These are phyloP conservation scores for Silene conica DNA, from an alignment of 148 eudicot species.

Conservation along the genomic window DNA sequence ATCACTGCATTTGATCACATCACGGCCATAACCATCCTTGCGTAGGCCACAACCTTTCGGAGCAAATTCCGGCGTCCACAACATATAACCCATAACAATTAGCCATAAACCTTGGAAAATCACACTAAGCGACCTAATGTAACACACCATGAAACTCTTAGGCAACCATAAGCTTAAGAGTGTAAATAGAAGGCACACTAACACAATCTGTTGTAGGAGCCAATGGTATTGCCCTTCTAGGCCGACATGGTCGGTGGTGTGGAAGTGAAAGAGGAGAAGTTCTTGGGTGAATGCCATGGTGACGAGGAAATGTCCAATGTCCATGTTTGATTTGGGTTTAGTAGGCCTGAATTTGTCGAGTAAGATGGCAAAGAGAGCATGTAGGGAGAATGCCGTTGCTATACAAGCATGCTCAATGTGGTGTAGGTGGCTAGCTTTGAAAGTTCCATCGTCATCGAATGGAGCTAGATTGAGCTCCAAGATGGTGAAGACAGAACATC, in stretches of 20 bases:
- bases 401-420: constrained; percentile 35
- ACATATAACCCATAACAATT: constrained; percentile 39
- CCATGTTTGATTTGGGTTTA: constrained; percentile 7
- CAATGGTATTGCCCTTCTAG: constrained; percentile 42
- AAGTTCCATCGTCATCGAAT: constrained; percentile 30
- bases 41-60: constrained; percentile 37
- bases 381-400: constrained; percentile 28
- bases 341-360: constrained; percentile 26
- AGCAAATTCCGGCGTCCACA: constrained; percentile 31
- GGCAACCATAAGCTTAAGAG: constrained; percentile 31
- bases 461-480: constrained; percentile 24
- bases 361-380: constrained; percentile 28
- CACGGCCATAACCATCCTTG: constrained; percentile 17
- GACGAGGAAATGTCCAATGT: constrained; percentile 20
- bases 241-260: constrained; percentile 46
- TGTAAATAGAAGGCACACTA: constrained; percentile 31
- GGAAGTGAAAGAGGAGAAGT: constrained; percentile 41
- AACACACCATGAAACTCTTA: constrained; percentile 27
- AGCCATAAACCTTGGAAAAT: constrained; percentile 42
- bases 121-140: constrained; percentile 34
- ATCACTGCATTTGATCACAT: constrained; percentile 25
- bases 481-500: constrained; percentile 28
- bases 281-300: constrained; percentile 35
- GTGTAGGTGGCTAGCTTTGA: constrained; percentile 33
- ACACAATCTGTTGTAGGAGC: constrained; percentile 31